Evolutionary conservation across 2,329 filamentous ascomycete species (phyloP).

Genomic region (Fusarium bactridioides): DNA sequence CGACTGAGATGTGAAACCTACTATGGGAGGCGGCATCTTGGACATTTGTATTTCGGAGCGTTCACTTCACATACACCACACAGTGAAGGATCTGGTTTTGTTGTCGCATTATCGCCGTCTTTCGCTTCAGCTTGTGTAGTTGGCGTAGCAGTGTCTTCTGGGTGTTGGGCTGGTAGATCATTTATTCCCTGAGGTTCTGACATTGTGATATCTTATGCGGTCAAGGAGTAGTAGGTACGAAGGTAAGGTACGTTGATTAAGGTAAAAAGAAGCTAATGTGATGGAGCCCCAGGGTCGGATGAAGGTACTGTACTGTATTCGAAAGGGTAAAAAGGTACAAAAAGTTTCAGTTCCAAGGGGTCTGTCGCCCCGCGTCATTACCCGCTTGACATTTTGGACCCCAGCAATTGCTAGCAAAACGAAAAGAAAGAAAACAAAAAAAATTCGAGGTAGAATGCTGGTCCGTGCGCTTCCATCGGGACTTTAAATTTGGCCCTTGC

Average conservation of each 20-base stretch:
- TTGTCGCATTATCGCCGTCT: background rate
- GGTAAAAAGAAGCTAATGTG: background rate
- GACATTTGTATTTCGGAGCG: slow-evolving; percentile 68
- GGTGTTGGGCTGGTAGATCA: background rate
- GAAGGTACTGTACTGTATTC: background rate
- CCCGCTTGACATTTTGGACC: slow-evolving; percentile 9
- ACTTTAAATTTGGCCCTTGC: slow-evolving; percentile 32
- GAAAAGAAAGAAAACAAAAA: background rate
- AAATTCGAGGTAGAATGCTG: background rate
- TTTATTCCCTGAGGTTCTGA: slow-evolving; percentile 11
- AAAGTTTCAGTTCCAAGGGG: slow-evolving; percentile 5
- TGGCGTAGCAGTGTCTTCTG: background rate
- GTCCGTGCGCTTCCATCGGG: slow-evolving; percentile 11
- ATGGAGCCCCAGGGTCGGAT: background rate
- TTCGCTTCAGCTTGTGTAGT: background rate
- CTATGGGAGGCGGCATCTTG: slow-evolving; percentile 66
- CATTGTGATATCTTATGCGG: slow-evolving; percentile 12
- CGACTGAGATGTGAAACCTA: slow-evolving; percentile 48
- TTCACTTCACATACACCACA: slow-evolving; percentile 63
- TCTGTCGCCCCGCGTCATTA: slow-evolving; percentile 30
- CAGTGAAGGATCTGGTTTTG: slow-evolving; percentile 27
- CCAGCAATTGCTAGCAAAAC: background rate
- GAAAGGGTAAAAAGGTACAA: slow-evolving; percentile 4
- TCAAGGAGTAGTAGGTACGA: background rate
- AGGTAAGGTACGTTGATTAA: background rate